Base-by-base conservation (phyloP, 345 rosid species). In the Bruguiera gymnorhiza region DNA sequence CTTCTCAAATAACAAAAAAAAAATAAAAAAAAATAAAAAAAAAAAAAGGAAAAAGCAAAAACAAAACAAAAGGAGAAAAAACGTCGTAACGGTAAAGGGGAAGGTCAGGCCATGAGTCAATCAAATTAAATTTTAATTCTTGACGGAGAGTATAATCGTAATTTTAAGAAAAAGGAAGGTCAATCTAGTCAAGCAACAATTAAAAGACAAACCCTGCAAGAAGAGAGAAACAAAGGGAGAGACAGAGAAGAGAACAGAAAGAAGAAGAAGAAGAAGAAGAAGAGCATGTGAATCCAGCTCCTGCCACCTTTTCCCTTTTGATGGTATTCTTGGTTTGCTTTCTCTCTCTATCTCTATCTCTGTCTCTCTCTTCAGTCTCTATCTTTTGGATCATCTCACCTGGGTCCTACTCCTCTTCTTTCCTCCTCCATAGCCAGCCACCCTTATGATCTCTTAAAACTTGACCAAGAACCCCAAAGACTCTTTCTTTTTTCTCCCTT, bases 11-110 rank as follows among this genome's bases (percentile, higher is more conserved):
- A 27, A 27, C 29, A 1, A 27, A 27, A 27, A 27, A 27, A 27
- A 27, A 27, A 1, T 27, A 6, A 4, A 32, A 32, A 32, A 32
- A 32, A 32, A 0, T 6, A 34, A 34, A 34, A 1, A 63, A 37
- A 6, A 37, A 63, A 19, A 10, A 27, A 9, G 5, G 19, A 32
- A 31, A 53, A 50, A 6, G 24, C 24, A 0, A 63, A 37, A 6
- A 37, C 43, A 19, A n/a, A 27, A 20, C 5, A 29, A 32, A 31
- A 53, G 29, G 2, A 11, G 1, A 4, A 19, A 50, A 48, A 24
- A 18, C 23, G 6, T 26, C 29, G 18, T 53, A 70, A 70, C 66
- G 73, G 67, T 70, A 36, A 70, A 52, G 61, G 61, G 73, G 24
- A 8, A 34, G 37, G 37, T 34, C 37, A 34, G 16, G 50, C 3